phyloP scores from a whole-genome alignment of 345 rosid species.

The Hibiscus mutabilis region DNA sequence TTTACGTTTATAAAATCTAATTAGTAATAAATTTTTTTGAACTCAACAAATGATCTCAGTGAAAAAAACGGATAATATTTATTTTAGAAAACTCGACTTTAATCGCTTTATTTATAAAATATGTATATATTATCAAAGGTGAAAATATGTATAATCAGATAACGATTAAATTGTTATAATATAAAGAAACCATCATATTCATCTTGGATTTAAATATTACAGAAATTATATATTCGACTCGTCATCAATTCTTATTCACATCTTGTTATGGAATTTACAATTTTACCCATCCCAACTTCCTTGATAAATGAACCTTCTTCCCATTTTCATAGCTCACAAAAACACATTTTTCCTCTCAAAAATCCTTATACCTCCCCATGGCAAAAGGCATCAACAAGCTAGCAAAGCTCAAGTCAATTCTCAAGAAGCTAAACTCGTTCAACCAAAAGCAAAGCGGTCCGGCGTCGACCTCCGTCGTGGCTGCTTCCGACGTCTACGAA shows the following conservation, averaged over 20 bases:
- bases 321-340: constrained; percentile 21
- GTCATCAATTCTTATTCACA: not conserved
- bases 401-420: constrained; percentile 65
- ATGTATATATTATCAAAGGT: no score
- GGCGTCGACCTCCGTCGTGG: constrained; percentile 29
- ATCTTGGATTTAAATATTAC: no score
- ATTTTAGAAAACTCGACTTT: no score
- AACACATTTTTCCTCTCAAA: not conserved
- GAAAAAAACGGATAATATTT: no score
- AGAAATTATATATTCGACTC: no score
- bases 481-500: constrained; percentile 21
- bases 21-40: no score
- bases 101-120: no score
- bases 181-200: no score
- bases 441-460: constrained; percentile 36
- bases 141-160: no score
- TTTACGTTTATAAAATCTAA: no score
- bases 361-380: constrained; percentile 26
- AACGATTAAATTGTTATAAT: no score
- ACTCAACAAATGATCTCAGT: no score
- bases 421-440: constrained; percentile 81
- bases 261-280: not conserved
- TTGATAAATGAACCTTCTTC: constrained; percentile 35
- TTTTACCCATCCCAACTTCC: constrained; percentile 11
- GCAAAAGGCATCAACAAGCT: constrained; percentile 74